A percentile compares a stretch with the other conserved stretches of the same genome.
phyloP scores from a whole-genome alignment of 495 filamentous ascomycete species.

The Schizothecium vesticola region DNA sequence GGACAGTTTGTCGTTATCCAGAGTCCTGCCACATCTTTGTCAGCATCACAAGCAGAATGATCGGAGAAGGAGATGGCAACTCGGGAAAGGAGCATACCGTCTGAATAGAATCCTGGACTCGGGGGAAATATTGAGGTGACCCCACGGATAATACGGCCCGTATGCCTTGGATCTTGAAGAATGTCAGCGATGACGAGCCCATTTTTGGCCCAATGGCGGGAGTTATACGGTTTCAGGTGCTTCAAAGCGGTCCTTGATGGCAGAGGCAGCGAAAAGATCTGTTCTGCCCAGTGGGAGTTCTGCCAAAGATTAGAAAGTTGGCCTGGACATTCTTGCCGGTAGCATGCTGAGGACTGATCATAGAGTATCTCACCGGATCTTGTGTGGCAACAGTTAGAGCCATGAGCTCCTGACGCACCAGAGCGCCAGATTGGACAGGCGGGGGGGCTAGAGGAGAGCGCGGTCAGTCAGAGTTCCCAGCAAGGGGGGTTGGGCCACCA shows the following conservation, averaged over 20 bases:
- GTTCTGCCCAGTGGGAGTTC: conserved; percentile 46
- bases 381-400: conserved; percentile 19
- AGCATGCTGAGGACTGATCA: neutral
- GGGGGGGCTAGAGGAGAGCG: conserved; percentile 23
- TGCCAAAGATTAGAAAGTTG: neutral
- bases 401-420: conserved; percentile 26
- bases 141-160: conserved; percentile 40
- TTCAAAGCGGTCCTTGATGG: conserved; percentile 46
- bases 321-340: neutral
- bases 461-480: neutral
- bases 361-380: conserved; percentile 23
- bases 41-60: neutral
- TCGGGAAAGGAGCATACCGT: conserved; percentile 31
- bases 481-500: conserved; percentile 7
- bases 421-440: conserved; percentile 20
- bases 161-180: conserved; percentile 25
- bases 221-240: conserved; percentile 26
- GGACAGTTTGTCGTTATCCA: conserved; percentile 48
- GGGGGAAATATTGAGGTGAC: conserved; percentile 34
- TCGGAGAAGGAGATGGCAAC: neutral
- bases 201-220: neutral
- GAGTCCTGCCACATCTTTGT: conserved; percentile 29
- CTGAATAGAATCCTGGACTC: conserved; percentile 48
- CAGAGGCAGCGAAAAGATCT: conserved; percentile 50
- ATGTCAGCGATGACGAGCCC: neutral